A percentile compares a stretch with the other conserved stretches of the same genome.
phyloP scores from a whole-genome alignment of 371 early-diverging fungal species.

The Capillidium heterosporum region DNA sequence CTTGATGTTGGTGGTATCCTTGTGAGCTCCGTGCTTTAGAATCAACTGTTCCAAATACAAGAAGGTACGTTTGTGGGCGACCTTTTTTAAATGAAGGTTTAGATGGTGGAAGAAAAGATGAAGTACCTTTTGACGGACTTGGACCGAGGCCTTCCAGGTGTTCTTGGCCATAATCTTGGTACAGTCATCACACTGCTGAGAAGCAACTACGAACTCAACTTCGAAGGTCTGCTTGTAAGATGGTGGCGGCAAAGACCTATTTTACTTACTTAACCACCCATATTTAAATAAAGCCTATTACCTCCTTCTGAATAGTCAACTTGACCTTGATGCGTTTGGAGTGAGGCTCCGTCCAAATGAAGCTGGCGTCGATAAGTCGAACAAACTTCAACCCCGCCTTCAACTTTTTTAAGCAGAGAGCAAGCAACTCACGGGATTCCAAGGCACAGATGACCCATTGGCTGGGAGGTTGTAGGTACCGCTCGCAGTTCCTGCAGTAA shows the following conservation, averaged over 20 bases:
- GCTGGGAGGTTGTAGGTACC: conserved; percentile 93
- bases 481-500: conserved; percentile 91
- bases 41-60: conserved; percentile 97
- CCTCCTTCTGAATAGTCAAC: conserved; percentile 95
- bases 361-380: conserved; percentile 92
- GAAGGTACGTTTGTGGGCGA: conserved; percentile 94
- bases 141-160: conserved; percentile 97
- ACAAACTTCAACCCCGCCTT: conserved; percentile 71
- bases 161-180: conserved; percentile 94
- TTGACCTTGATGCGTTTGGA: conserved; percentile 87
- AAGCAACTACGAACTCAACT: conserved; percentile 84
- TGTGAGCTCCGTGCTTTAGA: conserved; percentile 92
- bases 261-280: conserved; percentile 5
- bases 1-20: conserved; percentile 95
- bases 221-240: conserved; percentile 90
- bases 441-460: conserved; percentile 79
- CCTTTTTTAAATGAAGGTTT: conserved; percentile 25
- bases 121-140: conserved; percentile 95
- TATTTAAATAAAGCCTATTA: conserved; percentile 10
- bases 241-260: conserved; percentile 78
- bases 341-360: conserved; percentile 99
- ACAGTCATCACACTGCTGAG: conserved; percentile 97
- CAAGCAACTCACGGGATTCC: conserved; percentile 87
- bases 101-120: not conserved
- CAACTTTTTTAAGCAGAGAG: conserved; percentile 85